phyloP scores from a whole-genome alignment of 2,329 filamentous ascomycete species.

The Xylariaceae sp. region DNA sequence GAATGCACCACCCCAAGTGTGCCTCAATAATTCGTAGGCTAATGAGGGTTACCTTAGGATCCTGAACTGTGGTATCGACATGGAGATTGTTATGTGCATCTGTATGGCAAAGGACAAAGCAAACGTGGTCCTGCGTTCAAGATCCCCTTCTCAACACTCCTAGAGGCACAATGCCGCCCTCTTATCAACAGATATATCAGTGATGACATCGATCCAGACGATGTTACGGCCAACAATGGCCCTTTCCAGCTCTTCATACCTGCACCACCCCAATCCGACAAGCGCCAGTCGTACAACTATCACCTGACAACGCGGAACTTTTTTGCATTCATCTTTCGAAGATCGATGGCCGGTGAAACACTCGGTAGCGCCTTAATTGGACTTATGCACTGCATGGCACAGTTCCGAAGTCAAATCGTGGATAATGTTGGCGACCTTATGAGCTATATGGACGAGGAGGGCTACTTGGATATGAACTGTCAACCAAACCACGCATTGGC shows the following conservation, averaged over 20 bases:
- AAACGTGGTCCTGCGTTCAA: constrained; percentile 66
- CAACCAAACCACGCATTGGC: constrained; percentile 68
- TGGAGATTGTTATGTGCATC: constrained; percentile 68
- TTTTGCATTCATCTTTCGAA: constrained; percentile 66
- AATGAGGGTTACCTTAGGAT: constrained; percentile 53
- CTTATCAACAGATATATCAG: constrained; percentile 55
- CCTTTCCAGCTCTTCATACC: constrained; percentile 71
- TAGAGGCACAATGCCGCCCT: constrained; percentile 56
- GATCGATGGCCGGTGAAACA: constrained; percentile 64
- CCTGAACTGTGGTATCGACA: constrained; percentile 66
- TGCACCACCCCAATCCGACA: constrained; percentile 52
- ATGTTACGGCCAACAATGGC: constrained; percentile 32
- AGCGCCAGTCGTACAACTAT: constrained; percentile 56
- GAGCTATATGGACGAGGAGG: constrained; percentile 64
- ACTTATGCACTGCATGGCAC: constrained; percentile 63
- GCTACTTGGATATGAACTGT: constrained; percentile 65
- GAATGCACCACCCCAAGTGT: constrained; percentile 23
- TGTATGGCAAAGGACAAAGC: constrained; percentile 65
- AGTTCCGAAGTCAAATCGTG: constrained; percentile 53
- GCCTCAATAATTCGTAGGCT: constrained; percentile 1
- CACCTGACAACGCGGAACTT: constrained; percentile 72
- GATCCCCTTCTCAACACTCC: constrained; percentile 57
- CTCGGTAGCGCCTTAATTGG: constrained; percentile 63
- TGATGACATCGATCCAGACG: constrained; percentile 31
- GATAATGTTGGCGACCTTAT: constrained; percentile 62